Evolutionary conservation across 345 rosid species (phyloP).

Genomic region (Durio zibethinus): DNA sequence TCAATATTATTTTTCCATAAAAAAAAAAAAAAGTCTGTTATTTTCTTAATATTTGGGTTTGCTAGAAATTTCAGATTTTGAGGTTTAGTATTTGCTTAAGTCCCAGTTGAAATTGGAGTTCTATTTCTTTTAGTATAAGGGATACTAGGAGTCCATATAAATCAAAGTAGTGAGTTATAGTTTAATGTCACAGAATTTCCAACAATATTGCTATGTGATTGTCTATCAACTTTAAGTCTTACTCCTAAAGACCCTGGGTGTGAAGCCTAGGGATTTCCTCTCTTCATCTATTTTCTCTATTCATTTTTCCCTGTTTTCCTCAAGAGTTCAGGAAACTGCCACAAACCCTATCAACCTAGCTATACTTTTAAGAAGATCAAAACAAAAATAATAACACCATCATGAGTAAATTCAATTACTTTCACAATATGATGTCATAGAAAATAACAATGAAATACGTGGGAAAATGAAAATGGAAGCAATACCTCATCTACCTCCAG

Average conservation of each 20-base stretch:
- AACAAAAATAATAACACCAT: neutral
- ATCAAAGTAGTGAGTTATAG: neutral
- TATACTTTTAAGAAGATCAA: neutral
- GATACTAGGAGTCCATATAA: neutral
- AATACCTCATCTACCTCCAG: conserved; percentile 73
- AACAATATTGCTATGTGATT: neutral
- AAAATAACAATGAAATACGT: neutral
- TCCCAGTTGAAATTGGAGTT: neutral
- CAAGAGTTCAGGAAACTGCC: neutral
- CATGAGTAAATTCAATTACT: neutral
- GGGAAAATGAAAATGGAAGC: neutral
- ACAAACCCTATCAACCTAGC: neutral
- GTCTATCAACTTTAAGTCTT: neutral
- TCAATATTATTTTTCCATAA: too few species aligned
- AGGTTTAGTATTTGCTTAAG: neutral
- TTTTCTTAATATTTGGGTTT: neutral
- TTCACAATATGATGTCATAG: neutral
- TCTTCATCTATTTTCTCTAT: neutral
- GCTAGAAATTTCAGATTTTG: neutral
- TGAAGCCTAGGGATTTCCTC: neutral
- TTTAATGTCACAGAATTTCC: neutral
- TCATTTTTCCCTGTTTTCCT: neutral
- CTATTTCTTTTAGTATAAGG: neutral
- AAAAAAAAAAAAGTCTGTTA: neutral
- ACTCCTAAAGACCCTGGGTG: neutral